Percentiles rank a stretch among this genome's conserved stretches.
These are phyloP conservation scores for Alnus glutinosa DNA, from an alignment of 306 rosid genomes.

Conservation along the genomic window DNA sequence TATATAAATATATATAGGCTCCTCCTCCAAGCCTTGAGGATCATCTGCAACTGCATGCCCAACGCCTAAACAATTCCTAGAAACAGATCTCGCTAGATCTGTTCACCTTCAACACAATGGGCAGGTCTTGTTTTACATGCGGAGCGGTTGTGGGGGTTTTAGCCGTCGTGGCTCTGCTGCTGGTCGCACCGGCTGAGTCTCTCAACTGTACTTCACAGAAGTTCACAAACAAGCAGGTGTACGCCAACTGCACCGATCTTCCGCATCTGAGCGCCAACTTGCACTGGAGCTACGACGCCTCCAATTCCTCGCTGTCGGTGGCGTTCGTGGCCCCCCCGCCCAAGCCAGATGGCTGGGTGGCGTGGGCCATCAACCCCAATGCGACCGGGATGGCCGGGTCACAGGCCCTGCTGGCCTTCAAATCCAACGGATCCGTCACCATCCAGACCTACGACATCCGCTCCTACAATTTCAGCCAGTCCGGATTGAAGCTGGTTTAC, in stretches of 20 bases:
- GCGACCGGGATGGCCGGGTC: slow-evolving; percentile 56
- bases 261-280: slow-evolving; percentile 44
- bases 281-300: slow-evolving; percentile 52
- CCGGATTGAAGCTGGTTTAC: slow-evolving; percentile 25
- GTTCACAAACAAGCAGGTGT: slow-evolving; percentile 39
- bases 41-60: no score
- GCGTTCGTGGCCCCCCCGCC: slow-evolving; percentile 54
- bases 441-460: slow-evolving; percentile 39
- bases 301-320: slow-evolving; percentile 59
- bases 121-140: no score
- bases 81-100: no score
- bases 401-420: slow-evolving; percentile 52
- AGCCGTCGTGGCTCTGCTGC: no score
- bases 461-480: not conserved
- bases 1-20: no score
- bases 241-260: slow-evolving; percentile 56
- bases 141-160: no score
- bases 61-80: no score
- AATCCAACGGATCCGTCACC: not conserved
- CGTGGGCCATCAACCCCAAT: slow-evolving; percentile 76
- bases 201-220: slow-evolving; percentile 9
- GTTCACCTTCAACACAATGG: no score
- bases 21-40: no score
- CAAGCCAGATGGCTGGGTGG: slow-evolving; percentile 46
- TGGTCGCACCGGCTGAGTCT: no score